Conservation (phyloP, 2,329 filamentous ascomycete genomes). For the Neopestalotiopsis sp. region DNA sequence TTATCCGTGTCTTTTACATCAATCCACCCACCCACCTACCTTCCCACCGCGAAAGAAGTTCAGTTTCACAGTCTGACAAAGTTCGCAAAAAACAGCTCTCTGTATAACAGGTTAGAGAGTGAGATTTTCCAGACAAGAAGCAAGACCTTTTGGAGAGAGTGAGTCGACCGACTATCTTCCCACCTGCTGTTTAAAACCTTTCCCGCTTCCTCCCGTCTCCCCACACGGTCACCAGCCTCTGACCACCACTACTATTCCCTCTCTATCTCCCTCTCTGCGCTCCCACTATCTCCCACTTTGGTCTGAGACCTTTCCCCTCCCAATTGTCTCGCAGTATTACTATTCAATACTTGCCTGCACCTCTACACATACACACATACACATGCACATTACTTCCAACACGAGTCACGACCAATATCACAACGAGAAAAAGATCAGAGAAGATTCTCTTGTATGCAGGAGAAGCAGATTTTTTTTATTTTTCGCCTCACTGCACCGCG, state of each 20-base stretch:
- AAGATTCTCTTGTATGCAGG: background rate
- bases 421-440: background rate
- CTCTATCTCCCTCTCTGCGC: background rate
- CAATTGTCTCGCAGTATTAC: conserved; percentile 17
- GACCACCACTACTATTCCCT: conserved; percentile 3
- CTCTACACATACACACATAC: background rate
- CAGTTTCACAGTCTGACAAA: conserved; percentile 16
- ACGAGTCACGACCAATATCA: conserved; percentile 13
- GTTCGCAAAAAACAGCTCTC: conserved; percentile 10
- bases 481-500: background rate
- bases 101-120: conserved; percentile 19
- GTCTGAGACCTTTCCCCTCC: conserved; percentile 17
- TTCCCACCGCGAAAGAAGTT: conserved; percentile 10
- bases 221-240: conserved; percentile 19
- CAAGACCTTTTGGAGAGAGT: conserved; percentile 15
- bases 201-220: conserved; percentile 16
- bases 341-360: background rate
- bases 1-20: background rate
- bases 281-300: background rate
- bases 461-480: background rate
- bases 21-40: background rate
- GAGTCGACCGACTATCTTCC: conserved; percentile 16
- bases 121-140: conserved; percentile 15
- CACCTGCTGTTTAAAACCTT: conserved; percentile 18
- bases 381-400: conserved; percentile 2